phyloP scores from a whole-genome alignment of 768 basidiomycete genomes.

The Terana coerulea region DNA sequence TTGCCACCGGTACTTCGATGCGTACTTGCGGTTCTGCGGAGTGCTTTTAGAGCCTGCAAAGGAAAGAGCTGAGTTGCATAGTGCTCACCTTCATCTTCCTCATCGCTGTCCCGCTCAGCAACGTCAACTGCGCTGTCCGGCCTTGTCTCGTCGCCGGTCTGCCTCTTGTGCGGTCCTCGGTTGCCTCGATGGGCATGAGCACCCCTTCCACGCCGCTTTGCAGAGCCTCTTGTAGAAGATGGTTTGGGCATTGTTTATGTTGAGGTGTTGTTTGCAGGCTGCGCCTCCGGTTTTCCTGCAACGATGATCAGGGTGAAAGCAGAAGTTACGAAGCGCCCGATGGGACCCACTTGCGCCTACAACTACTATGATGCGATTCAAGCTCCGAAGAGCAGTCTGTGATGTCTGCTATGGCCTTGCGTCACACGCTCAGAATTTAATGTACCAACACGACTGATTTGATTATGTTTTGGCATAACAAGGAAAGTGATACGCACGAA shows the following conservation, averaged over 20 bases:
- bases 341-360: slow-evolving; percentile 4
- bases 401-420: no score
- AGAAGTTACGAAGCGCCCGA: background rate
- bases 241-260: slow-evolving; percentile 8
- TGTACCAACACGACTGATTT: no score
- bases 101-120: slow-evolving; percentile 33
- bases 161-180: slow-evolving; percentile 30
- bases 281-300: no score
- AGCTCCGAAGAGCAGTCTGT: no score
- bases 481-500: no score
- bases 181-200: slow-evolving; percentile 32
- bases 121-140: slow-evolving; percentile 51
- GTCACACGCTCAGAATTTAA: no score
- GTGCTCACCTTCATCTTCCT: slow-evolving; percentile 15
- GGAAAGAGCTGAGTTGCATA: no score
- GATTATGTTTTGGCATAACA: no score
- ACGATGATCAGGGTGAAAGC: background rate
- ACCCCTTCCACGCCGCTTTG: slow-evolving; percentile 13
- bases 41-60: no score
- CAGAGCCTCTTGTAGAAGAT: slow-evolving; percentile 5
- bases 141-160: slow-evolving; percentile 31
- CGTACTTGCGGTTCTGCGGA: slow-evolving; percentile 13
- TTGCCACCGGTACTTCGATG: slow-evolving; percentile 74
- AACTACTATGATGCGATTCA: no score
- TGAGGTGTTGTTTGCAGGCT: no score